Evolutionary conservation across 257 asterid species (phyloP), one percentile per base, ranked within the genome.

Genomic region (Solanum peruvianum): DNA sequence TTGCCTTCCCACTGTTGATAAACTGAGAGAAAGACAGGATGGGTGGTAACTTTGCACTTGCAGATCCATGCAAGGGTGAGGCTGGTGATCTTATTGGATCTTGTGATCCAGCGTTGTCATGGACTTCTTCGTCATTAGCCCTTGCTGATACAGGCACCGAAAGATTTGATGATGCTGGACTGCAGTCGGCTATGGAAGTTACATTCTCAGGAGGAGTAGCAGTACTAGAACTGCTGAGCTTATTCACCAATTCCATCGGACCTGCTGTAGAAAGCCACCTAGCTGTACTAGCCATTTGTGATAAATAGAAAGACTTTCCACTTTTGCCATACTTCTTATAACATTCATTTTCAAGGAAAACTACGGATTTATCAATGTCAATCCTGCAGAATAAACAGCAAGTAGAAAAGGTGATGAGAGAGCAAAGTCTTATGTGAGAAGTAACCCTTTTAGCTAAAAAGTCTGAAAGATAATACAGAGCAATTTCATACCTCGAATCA

Each of bases 191-290:
- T 88, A 42, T 92, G 3, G 87, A 90, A 31, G 39, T 86, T 76
- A 85, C 84, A 71, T 84, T 88, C 73, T 89, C 92, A 10, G 87
- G 11, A 60, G 87, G 16, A 60, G 86, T 67, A 44, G 87, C 86
- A 76, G 84, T 64, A 69, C 80, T 60, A 11, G 81, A 27, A 75
- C 67, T 86, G 42, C 93, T 89, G 49, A 96, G 91, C 89, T 93
- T 89, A 45, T 71, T 80, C n/a, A 89, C 81, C 71, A 95, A 88
- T 75, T 96, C 97, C 23, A 64, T 91, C 6, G 91, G 87, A 83
- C 87, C 92, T 21, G 95, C 98, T 12, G 95, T 90, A 42, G 98
- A 93, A 88, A 97, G 88, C 99, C 98, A 95, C 90, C 99, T 92
- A 75, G 91, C 90, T 4, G 90, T 92, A 85, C 98, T 94, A 42